Conservation (phyloP, 106 monocot species). For the Posidonia australis region DNA sequence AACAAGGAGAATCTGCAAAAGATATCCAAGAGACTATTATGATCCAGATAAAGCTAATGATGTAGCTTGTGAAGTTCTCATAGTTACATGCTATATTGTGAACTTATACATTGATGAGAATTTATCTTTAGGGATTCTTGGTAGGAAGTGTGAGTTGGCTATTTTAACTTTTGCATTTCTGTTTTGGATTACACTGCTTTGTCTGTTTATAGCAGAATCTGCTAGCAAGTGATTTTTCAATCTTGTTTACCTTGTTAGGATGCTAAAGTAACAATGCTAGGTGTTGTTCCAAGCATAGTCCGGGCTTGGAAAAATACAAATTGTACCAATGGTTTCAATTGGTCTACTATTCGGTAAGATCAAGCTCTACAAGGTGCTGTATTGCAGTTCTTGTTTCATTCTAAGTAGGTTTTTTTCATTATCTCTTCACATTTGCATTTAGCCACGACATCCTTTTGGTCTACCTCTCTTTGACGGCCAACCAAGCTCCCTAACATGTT, state of each 20-base stretch:
- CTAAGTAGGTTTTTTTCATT: background rate
- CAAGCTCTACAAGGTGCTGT: background rate
- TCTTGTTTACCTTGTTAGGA: constrained; percentile 34
- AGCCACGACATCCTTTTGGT: too few relatives aligned
- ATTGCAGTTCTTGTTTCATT: background rate
- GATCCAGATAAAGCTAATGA: too few relatives aligned
- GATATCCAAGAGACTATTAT: too few relatives aligned
- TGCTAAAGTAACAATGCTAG: constrained; percentile 96
- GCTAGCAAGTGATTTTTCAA: background rate
- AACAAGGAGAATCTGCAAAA: too few relatives aligned
- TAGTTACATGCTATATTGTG: too few relatives aligned
- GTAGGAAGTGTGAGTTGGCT: too few relatives aligned
- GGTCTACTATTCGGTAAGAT: constrained; percentile 79
- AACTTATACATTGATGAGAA: too few relatives aligned
- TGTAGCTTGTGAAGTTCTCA: too few relatives aligned
- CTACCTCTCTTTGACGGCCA: background rate
- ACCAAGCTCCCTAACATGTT: background rate
- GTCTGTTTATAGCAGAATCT: background rate
- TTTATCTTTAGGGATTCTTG: too few relatives aligned
- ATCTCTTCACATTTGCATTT: background rate
- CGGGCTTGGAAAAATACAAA: constrained; percentile 90
- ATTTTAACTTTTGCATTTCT: background rate
- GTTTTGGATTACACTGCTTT: constrained; percentile 1
- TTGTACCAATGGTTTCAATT: constrained; percentile 67
- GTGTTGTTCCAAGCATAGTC: constrained; percentile 88